Evolutionary conservation across 495 filamentous ascomycete genomes (phyloP), one percentile per base, ranked within the genome.

Genomic region (Barbatosphaeria neglecta): DNA sequence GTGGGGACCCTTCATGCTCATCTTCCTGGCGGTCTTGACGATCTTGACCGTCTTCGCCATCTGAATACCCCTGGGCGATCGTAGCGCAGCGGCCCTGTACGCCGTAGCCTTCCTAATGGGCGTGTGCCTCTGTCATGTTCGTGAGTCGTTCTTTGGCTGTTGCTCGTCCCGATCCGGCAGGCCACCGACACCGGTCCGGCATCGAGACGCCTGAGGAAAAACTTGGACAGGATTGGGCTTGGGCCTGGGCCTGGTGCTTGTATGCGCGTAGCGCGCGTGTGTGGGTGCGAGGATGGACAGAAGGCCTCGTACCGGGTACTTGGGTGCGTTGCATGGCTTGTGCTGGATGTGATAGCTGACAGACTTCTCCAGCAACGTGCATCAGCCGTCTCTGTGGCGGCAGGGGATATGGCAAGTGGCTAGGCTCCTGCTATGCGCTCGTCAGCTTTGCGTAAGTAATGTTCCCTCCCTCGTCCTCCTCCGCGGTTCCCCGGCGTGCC

Each of bases 21-120:
- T 59, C 27, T 5, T 54, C 25, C 57, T 59, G 56, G 59, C 55
- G 23, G 7, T 51, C 15, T 52, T 59, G 5, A 59, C 58, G 5
- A 24, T 63, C 25, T 20, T 57, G 4, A 46, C 44, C 6, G 52
- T 56, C 1, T 22, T 57, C 11, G 46, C 23, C 3, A 31, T 60
- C 8, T 61, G 56, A 56, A 41, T 63, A 1, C 60, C 56, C 6
- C 31, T 57, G 23, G 58, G 60, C 20, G 50, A 0, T 46, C 41
- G 16, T 43, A 41, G 50, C 1, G 20, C 50, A 8, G 18, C 16
- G 5, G 56, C 48, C 5, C 46, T 61, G 33, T 60, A 50, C 44
- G 47, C 48, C 20, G 56, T 59, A 4, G 47, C 51, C 0, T 42
- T 54, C 27, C 38, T 55, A 1, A 53, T 63, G 50, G 60, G 60